Base-by-base conservation (phyloP, 2,329 filamentous ascomycete species). In the Plenodomus lindquistii region DNA sequence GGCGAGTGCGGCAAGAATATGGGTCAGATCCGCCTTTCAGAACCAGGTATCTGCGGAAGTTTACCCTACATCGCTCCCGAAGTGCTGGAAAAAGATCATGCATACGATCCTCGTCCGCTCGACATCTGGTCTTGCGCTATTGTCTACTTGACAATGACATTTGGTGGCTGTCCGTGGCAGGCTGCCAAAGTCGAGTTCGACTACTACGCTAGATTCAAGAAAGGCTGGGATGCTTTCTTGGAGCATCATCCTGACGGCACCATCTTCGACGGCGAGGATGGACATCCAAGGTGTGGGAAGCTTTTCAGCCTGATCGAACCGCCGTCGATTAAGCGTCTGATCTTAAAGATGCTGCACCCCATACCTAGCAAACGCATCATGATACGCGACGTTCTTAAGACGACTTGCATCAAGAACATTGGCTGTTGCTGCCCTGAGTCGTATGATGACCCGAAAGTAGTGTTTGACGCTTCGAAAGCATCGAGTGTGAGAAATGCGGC, bases 51-150 rank as follows among this genome's bases (percentile, higher is more conserved):
- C 58, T 93, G 90, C 69, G 91, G 91, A 54, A 93, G 88, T 65
- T 79, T 88, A 62, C 91, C 91, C 1, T 96, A 96, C 70, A 91
- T 94, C 62, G 89, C 91, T 0, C 91, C 91, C 1, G 91, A 96
- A 70, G 89, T 96, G 4, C 77, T 94, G 29, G 80, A 79, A 38
- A 89, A 89, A 77, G 78, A 84, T 54, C 77, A 75, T 17, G 71
- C 77, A 35, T 87, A 87, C 63, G 91, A 96, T 66, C 87, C 91
- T 1, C 85, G 90, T 38, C 83, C 86, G 3, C 77, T 95, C 11
- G 91, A 96, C 65, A 87, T 95, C 11, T 96, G 91, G 91, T 87
- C 88, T 45, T 87, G 87, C 42, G 91, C 86, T 19, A 86, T 96
- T 48, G 87, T 94, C 57, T 93, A 90, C 80, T 76, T 96, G 49